A percentile compares a stretch with the other conserved stretches of the same genome.
Conservation (phyloP, 2,329 filamentous ascomycete species). For the Pseudopithomyces maydicus region DNA sequence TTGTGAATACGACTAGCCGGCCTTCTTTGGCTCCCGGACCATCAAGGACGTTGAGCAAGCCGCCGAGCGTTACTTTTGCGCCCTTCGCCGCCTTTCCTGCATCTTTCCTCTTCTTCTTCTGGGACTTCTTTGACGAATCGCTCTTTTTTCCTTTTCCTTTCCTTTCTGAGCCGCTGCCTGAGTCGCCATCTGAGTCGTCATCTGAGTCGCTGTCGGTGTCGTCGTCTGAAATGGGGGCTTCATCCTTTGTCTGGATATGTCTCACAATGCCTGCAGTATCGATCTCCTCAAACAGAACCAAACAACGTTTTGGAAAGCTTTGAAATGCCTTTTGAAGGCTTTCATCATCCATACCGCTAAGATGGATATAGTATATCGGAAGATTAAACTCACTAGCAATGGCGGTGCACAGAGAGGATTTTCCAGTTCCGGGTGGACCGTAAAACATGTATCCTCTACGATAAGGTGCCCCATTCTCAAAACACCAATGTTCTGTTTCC, state of each 20-base stretch:
- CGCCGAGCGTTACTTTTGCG: constrained; percentile 60
- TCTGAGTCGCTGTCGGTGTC: not conserved
- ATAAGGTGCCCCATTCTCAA: constrained; percentile 16
- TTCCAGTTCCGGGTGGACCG: constrained; percentile 44
- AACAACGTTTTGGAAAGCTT: constrained; percentile 12
- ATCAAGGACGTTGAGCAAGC: constrained; percentile 81
- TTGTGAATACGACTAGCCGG: constrained; percentile 80
- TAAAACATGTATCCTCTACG: constrained; percentile 40
- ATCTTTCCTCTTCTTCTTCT: not conserved
- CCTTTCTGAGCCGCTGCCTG: too few species aligned
- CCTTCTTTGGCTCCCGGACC: constrained; percentile 80
- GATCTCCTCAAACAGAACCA: constrained; percentile 24
- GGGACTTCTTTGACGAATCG: too few species aligned
- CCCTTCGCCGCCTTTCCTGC: not conserved
- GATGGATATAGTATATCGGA: constrained; percentile 14
- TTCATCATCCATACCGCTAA: constrained; percentile 15
- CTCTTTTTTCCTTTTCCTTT: too few species aligned
- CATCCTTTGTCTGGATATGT: too few species aligned
- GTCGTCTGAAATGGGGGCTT: too few species aligned
- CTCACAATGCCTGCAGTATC: constrained; percentile 14
- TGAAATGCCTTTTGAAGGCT: constrained; percentile 5
- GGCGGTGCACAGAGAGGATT: constrained; percentile 47
- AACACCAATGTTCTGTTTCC: not conserved
- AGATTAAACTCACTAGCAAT: constrained; percentile 49
- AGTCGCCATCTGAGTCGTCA: not conserved